Evolutionary conservation across 768 basidiomycete species (phyloP), one percentile per base, ranked within the genome.

Genomic region (Termitomyces sp.): DNA sequence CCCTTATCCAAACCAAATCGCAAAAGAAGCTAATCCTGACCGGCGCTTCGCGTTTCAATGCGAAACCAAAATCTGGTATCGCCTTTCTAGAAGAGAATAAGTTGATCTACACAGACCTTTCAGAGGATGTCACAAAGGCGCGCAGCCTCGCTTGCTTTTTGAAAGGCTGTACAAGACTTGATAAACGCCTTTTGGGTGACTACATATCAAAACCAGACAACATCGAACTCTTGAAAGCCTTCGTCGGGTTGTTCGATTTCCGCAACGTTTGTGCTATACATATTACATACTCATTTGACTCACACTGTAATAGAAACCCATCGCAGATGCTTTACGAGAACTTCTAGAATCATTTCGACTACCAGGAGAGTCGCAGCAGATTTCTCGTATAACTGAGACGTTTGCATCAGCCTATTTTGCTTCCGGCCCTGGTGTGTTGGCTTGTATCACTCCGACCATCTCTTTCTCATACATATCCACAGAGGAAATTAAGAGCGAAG

Each of bases 301-400:
- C 45, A 45, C 32, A 16, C 20, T 53, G 15, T 20, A 8, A 20
- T 53, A 98, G 95, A 96, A 96, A 90, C 85, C 89, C 16, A 84
- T 97, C 62, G 95, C 94, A 16, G 97, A 99, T 62, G 96, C 95
- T 1, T 89, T 99, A 90, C 86, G 97, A 24, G 95, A 98, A 70
- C 76, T 98, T 60, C 80, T 99, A 11, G 97, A 98, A 71, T 81
- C 88, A 7, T 98, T 99, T 79, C 84, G 97, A 59, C 80, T 99
- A 42, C 97, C 97, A 0, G 97, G 97, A 56, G 97, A 99, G 71
- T 70, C 93, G 7, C 96, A 98, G 69, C 97, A 97, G 64, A 99
- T 99, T 63, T 77, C 84, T 20, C 84, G 96, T 5, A 97, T 99
- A 51, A 93, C 97, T 5, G 96, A 97, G 72, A 93, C 89, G 1